Evolutionary conservation across 1,284 basidiomycete species (phyloP).

Genomic region (Cutaneotrichosporon mucoides): DNA sequence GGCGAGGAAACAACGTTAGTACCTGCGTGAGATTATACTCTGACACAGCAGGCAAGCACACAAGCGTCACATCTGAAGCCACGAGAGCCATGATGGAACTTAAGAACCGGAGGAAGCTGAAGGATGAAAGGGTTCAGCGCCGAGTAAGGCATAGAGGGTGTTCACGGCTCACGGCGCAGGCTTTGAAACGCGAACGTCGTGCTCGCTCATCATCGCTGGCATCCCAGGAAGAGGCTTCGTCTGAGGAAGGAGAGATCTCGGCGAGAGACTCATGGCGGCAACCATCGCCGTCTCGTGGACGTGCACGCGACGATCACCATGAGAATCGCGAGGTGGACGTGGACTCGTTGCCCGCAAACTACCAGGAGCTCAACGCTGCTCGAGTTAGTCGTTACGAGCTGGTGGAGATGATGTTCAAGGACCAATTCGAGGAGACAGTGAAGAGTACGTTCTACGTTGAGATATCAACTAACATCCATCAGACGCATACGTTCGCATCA

Average conservation of each 20-base stretch:
- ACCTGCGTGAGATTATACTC: not conserved
- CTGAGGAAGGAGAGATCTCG: conserved; percentile 67
- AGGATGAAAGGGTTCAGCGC: conserved; percentile 38
- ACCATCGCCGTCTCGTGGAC: conserved; percentile 13
- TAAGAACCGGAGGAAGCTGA: conserved; percentile 71
- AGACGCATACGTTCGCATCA: conserved; percentile 77
- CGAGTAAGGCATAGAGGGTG: conserved; percentile 18
- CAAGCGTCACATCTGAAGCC: conserved; percentile 80
- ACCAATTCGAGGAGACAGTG: conserved; percentile 29
- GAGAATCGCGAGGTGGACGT: conserved; percentile 59
- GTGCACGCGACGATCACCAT: conserved; percentile 55
- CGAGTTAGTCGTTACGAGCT: conserved; percentile 72
- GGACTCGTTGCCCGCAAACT: conserved; percentile 62
- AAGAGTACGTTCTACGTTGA: conserved; percentile 17
- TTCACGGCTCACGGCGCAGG: conserved; percentile 12
- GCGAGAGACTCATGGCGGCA: conserved; percentile 57
- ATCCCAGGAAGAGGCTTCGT: conserved; percentile 29
- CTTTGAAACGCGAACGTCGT: conserved; percentile 56
- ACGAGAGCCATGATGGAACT: conserved; percentile 72
- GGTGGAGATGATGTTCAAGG: conserved; percentile 53
- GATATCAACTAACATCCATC: not conserved
- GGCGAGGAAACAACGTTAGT: conserved; percentile 56
- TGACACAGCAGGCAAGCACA: conserved; percentile 59
- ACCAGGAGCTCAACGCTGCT: conserved; percentile 63
- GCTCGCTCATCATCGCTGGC: conserved; percentile 38